Conservation (phyloP, 352 stramenopile genomes). For the Globisporangium cederbergense region DNA sequence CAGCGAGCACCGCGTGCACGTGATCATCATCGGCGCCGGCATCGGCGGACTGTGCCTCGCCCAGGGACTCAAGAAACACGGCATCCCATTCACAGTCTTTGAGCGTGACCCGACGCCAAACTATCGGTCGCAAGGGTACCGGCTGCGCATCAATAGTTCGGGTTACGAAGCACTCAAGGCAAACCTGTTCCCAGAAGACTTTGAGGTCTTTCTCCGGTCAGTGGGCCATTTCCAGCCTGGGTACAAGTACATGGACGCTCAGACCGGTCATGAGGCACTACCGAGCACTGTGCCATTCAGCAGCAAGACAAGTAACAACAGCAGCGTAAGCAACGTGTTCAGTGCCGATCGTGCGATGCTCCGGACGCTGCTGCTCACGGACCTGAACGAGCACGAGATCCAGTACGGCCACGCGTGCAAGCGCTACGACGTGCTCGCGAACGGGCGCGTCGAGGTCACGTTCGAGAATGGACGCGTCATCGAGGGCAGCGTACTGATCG, state of each 20-base stretch:
- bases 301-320: conserved; percentile 10
- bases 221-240: conserved; percentile 48
- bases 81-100: conserved; percentile 67
- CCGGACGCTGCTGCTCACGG: conserved; percentile 37
- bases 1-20: conserved; percentile 22
- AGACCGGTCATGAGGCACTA: conserved; percentile 18
- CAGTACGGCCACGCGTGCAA: conserved; percentile 61
- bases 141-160: conserved; percentile 52
- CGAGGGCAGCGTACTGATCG: conserved; percentile 46
- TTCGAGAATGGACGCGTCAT: conserved; percentile 53
- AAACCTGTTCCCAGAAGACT: conserved; percentile 36
- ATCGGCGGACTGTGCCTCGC: conserved; percentile 62
- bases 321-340: conserved; percentile 35
- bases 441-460: conserved; percentile 41
- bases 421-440: conserved; percentile 34
- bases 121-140: conserved; percentile 59
- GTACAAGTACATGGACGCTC: conserved; percentile 48
- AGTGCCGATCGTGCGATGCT: conserved; percentile 48
- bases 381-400: conserved; percentile 48
- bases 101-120: conserved; percentile 60
- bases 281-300: conserved; percentile 8
- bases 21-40: conserved; percentile 49
- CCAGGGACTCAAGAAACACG: conserved; percentile 51
- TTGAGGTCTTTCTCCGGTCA: conserved; percentile 56
- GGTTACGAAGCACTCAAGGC: conserved; percentile 59